Evolutionary conservation across 2,329 filamentous ascomycete species (phyloP).

Genomic region (Cercospora berteroae): DNA sequence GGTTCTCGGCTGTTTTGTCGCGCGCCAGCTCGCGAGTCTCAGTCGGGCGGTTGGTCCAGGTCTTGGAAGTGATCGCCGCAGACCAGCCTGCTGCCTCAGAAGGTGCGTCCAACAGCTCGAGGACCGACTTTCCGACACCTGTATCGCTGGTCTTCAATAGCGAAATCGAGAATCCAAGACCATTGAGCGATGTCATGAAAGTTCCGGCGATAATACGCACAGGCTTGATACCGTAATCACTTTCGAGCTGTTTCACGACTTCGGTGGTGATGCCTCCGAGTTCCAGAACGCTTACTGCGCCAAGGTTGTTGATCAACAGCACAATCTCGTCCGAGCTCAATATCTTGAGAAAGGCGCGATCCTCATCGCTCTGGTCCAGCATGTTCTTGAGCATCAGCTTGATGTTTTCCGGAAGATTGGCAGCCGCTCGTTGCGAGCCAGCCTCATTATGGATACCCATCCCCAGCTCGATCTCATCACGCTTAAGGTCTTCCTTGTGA

Average conservation of each 20-base stretch:
- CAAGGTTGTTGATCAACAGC: conserved; percentile 72
- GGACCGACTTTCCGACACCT: conserved; percentile 60
- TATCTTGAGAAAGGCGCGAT: conserved; percentile 68
- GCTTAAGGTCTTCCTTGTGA: conserved; percentile 57
- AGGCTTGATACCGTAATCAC: conserved; percentile 59
- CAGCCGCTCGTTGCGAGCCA: conserved; percentile 43
- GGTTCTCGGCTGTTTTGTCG: conserved; percentile 42
- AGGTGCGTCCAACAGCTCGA: conserved; percentile 66
- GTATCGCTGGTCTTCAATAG: conserved; percentile 63
- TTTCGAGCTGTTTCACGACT: conserved; percentile 59
- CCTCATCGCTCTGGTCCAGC: conserved; percentile 61
- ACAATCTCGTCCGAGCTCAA: conserved; percentile 62
- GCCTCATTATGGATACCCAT: conserved; percentile 71
- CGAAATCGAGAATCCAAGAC: conserved; percentile 68
- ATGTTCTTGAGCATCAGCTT: conserved; percentile 65
- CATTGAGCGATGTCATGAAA: conserved; percentile 71
- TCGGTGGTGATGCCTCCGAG: conserved; percentile 70
- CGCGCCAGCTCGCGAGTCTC: conserved; percentile 40
- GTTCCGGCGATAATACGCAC: conserved; percentile 63
- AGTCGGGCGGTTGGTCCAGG: conserved; percentile 53
- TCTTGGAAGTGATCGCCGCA: conserved; percentile 58
- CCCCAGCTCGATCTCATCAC: conserved; percentile 63
- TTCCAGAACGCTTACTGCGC: conserved; percentile 69
- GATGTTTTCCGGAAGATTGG: conserved; percentile 45
- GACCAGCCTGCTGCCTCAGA: conserved; percentile 66